These are phyloP conservation scores for Magnusiomyces suaveolens DNA, from an alignment of 1,139 yeast genomes.

Conservation along the genomic window DNA sequence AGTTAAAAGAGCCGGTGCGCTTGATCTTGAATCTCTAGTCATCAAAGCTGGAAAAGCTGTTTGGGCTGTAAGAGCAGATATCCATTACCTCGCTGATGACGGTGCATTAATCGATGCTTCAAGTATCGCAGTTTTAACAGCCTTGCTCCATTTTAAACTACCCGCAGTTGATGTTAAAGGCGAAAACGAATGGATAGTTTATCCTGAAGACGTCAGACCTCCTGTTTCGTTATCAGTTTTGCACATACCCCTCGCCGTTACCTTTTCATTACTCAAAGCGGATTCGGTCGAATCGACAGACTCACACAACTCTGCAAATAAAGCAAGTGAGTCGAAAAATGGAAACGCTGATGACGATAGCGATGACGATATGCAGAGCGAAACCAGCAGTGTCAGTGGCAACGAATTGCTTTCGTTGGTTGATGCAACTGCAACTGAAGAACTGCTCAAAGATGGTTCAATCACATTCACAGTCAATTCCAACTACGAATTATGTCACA, in stretches of 20 bases:
- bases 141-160: constrained; percentile 67
- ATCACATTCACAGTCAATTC: constrained; percentile 80
- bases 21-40: constrained; percentile 83
- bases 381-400: constrained; percentile 26
- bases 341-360: constrained; percentile 14
- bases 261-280: constrained; percentile 67
- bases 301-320: neutral
- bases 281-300: constrained; percentile 2
- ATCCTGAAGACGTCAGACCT: constrained; percentile 65
- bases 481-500: constrained; percentile 82
- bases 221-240: constrained; percentile 79
- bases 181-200: constrained; percentile 57
- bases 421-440: constrained; percentile 76
- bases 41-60: constrained; percentile 85
- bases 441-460: constrained; percentile 63
- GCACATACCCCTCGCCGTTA: constrained; percentile 86
- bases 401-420: constrained; percentile 51
- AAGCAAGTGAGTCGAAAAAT: neutral
- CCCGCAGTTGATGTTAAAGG: constrained; percentile 76
- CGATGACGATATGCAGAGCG: constrained; percentile 34
- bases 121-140: constrained; percentile 84
- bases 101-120: constrained; percentile 89
- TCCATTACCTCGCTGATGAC: constrained; percentile 79
- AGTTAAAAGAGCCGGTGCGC: constrained; percentile 76
- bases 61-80: constrained; percentile 84